Evolutionary conservation across 768 basidiomycete species (phyloP).

Genomic region (Rhizopogon vinicolor): DNA sequence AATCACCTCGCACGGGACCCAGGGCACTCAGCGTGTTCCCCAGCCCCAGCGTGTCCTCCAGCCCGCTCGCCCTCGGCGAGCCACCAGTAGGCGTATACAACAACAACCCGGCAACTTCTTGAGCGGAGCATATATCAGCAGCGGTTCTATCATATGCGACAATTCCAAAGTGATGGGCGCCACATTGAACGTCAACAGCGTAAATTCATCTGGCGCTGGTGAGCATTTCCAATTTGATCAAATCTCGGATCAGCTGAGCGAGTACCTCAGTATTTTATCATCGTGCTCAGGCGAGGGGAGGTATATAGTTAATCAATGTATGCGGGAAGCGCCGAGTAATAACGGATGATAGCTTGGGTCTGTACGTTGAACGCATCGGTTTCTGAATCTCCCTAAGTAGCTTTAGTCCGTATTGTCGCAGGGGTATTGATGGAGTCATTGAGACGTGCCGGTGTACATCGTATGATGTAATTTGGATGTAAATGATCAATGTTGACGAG

Average conservation of each 20-base stretch:
- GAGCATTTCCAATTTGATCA: background rate
- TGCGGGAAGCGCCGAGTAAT: background rate
- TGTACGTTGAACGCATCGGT: background rate
- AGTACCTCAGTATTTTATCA: too few relatives aligned
- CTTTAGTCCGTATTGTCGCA: too few relatives aligned
- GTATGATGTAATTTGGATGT: too few relatives aligned
- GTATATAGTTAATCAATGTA: too few relatives aligned
- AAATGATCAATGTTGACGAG: too few relatives aligned
- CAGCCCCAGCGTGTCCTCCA: background rate
- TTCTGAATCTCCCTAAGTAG: too few relatives aligned
- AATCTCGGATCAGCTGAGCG: background rate
- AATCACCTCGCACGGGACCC: background rate
- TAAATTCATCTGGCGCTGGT: background rate
- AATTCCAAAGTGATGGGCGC: background rate
- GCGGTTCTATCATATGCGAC: background rate
- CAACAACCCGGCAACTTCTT: background rate
- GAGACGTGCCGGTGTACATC: too few relatives aligned
- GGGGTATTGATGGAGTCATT: too few relatives aligned
- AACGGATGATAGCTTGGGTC: background rate
- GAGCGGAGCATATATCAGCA: background rate
- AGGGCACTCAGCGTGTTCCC: background rate
- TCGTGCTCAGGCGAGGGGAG: background rate
- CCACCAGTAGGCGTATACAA: background rate
- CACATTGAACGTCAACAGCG: background rate
- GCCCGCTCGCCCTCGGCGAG: background rate